Evolutionary conservation across 202 grass and related monocot species (phyloP).

Genomic region (Musa balbisiana): DNA sequence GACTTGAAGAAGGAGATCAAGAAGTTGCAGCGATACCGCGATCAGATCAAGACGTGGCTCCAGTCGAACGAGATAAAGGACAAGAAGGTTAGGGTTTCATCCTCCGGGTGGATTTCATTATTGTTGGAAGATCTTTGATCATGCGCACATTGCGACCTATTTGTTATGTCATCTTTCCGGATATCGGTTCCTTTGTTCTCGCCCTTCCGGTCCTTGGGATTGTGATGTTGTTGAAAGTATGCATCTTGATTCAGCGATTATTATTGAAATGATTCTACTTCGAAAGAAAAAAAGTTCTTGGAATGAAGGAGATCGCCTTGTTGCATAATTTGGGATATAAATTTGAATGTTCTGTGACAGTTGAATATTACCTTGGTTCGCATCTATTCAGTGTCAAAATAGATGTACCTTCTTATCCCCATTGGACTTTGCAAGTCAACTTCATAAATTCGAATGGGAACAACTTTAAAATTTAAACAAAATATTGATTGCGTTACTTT

Average conservation of each 20-base stretch:
- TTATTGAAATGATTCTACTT: too few species aligned
- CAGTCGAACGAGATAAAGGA: slow-evolving; percentile 99
- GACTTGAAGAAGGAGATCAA: slow-evolving; percentile 99
- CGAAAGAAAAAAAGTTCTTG: too few species aligned
- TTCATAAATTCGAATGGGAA: too few species aligned
- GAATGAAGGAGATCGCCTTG: not conserved
- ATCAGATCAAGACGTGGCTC: slow-evolving; percentile 99
- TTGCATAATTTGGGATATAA: not conserved
- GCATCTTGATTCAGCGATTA: too few species aligned
- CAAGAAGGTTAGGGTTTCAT: slow-evolving; percentile 60
- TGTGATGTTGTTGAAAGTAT: too few species aligned
- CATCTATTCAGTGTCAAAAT: not conserved
- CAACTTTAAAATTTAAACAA: not conserved
- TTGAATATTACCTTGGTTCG: not conserved
- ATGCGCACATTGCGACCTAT: too few species aligned
- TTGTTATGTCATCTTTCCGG: too few species aligned
- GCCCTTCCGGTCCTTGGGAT: too few species aligned
- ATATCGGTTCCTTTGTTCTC: too few species aligned
- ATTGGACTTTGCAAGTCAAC: not conserved
- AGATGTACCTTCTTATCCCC: not conserved
- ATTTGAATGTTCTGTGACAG: too few species aligned
- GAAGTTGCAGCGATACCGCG: slow-evolving; percentile 93
- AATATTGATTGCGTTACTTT: not conserved
- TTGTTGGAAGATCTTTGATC: too few species aligned
- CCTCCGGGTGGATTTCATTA: too few species aligned